Percentiles rank a stretch among this genome's conserved stretches.
These are phyloP conservation scores for Moricandia arvensis DNA, from an alignment of 345 rosid genomes.

Conservation along the genomic window DNA sequence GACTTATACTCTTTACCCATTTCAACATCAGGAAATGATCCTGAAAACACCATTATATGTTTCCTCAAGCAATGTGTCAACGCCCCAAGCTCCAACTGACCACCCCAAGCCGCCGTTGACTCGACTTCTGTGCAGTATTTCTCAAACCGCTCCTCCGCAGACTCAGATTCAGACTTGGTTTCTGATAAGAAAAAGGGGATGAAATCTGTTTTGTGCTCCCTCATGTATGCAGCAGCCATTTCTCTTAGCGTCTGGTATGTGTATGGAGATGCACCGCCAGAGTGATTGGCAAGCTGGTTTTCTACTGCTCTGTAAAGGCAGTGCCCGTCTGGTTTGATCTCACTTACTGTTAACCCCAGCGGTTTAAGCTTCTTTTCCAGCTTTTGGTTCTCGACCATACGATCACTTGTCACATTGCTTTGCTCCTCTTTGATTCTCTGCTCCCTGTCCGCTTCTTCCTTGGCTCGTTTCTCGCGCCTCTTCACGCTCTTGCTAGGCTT, in stretches of 20 bases:
- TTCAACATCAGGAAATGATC: constrained; percentile 42
- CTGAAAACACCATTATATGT: constrained; percentile 38
- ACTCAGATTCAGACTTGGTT: no score
- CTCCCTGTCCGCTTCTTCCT: constrained; percentile 86
- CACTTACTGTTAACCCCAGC: constrained; percentile 56
- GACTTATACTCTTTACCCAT: constrained; percentile 43
- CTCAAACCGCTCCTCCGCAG: constrained; percentile 35
- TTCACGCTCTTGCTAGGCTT: constrained; percentile 73
- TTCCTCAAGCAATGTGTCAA: constrained; percentile 40
- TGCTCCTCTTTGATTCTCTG: constrained; percentile 91
- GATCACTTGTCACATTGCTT: constrained; percentile 67
- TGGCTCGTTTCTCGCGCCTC: constrained; percentile 80
- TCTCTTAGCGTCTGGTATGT: constrained; percentile 64
- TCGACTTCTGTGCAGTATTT: constrained; percentile 38
- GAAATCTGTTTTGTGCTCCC: constrained; percentile 55
- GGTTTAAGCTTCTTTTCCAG: constrained; percentile 50
- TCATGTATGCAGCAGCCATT: constrained; percentile 84
- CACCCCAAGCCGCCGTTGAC: constrained; percentile 39
- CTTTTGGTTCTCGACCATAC: constrained; percentile 53
- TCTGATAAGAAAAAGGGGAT: constrained; percentile 51
- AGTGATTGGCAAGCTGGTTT: constrained; percentile 61
- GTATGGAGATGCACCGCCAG: constrained; percentile 63
- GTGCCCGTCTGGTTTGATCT: constrained; percentile 67
- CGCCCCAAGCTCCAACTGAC: constrained; percentile 41
- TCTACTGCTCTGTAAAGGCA: constrained; percentile 94